These are phyloP conservation scores for Thamnidium elegans DNA, from an alignment of 192 early-diverging fungal genomes.

Conservation along the genomic window DNA sequence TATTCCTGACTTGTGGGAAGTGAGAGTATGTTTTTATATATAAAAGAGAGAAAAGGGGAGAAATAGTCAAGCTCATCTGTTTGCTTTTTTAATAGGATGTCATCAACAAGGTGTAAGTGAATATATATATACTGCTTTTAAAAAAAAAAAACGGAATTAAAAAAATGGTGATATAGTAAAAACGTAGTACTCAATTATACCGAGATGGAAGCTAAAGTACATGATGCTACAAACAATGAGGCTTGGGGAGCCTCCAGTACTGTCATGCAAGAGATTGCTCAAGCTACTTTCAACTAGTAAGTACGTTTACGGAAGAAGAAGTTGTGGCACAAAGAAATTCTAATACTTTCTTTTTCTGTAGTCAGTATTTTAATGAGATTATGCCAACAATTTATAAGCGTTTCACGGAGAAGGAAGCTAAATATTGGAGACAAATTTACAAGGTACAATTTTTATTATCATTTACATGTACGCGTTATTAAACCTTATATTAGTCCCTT, in stretches of 20 bases:
- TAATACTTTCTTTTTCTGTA: constrained; percentile 26
- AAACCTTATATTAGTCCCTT: constrained; percentile 58
- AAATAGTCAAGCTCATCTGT: not conserved
- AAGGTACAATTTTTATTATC: constrained; percentile 52
- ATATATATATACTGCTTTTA: no score
- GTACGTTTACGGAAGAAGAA: constrained; percentile 12
- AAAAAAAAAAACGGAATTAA: not conserved
- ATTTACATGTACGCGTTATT: not conserved
- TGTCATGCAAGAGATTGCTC: constrained; percentile 89
- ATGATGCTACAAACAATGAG: constrained; percentile 90
- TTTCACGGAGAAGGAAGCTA: constrained; percentile 76
- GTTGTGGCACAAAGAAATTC: no score
- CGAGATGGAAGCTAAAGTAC: constrained; percentile 88
- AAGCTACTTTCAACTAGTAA: constrained; percentile 79
- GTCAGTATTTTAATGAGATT: constrained; percentile 91
- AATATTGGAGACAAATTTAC: constrained; percentile 93
- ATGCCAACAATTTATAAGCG: constrained; percentile 90
- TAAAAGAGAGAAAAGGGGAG: not conserved
- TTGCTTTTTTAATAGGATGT: constrained; percentile 30
- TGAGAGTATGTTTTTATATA: constrained; percentile 23
- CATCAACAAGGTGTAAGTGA: constrained; percentile 40
- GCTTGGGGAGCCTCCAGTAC: constrained; percentile 92
- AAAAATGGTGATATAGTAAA: constrained; percentile 39
- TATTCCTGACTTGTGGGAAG: constrained; percentile 40
- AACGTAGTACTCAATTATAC: constrained; percentile 90